phyloP scores from a whole-genome alignment of 257 asterid species.

The Linaria vulgaris region DNA sequence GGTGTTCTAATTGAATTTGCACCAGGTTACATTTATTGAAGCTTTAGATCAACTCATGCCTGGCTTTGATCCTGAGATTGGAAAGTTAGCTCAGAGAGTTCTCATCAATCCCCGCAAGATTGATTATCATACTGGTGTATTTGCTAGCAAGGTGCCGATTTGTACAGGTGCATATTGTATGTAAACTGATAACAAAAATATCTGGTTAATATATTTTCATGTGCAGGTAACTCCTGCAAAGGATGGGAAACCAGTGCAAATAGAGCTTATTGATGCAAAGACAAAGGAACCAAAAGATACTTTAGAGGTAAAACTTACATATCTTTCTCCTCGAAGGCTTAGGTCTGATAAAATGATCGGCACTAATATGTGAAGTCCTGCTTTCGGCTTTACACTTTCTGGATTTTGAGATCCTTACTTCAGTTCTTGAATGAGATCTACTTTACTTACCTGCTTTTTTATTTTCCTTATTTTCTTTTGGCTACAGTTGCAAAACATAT shows the following conservation, averaged over 20 bases:
- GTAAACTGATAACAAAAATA: background rate
- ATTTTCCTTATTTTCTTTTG: too few species aligned
- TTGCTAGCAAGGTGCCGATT: slow-evolving; percentile 85
- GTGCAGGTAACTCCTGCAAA: slow-evolving; percentile 88
- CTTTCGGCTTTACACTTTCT: too few species aligned
- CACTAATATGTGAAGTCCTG: too few species aligned
- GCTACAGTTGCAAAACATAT: too few species aligned
- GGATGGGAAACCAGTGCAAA: slow-evolving; percentile 94
- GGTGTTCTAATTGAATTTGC: slow-evolving; percentile 34
- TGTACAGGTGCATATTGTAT: slow-evolving; percentile 14
- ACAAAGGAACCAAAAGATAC: slow-evolving; percentile 90
- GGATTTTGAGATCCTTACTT: too few species aligned
- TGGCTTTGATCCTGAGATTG: slow-evolving; percentile 94
- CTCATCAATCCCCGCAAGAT: slow-evolving; percentile 89
- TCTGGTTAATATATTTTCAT: slow-evolving; percentile 9
- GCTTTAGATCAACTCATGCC: slow-evolving; percentile 97
- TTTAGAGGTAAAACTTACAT: slow-evolving; percentile 56
- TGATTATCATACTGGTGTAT: slow-evolving; percentile 81
- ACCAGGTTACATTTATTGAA: slow-evolving; percentile 87
- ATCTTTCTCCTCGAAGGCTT: slow-evolving; percentile 6
- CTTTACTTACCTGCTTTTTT: too few species aligned
- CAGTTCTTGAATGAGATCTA: too few species aligned
- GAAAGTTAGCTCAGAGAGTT: slow-evolving; percentile 86
- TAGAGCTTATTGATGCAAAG: slow-evolving; percentile 96
- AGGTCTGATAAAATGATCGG: background rate